Percentiles rank a stretch among this genome's conserved stretches.
Evolutionary conservation across 2,329 filamentous ascomycete species (phyloP).

Genomic region (Aspergillus pseudotamarii): DNA sequence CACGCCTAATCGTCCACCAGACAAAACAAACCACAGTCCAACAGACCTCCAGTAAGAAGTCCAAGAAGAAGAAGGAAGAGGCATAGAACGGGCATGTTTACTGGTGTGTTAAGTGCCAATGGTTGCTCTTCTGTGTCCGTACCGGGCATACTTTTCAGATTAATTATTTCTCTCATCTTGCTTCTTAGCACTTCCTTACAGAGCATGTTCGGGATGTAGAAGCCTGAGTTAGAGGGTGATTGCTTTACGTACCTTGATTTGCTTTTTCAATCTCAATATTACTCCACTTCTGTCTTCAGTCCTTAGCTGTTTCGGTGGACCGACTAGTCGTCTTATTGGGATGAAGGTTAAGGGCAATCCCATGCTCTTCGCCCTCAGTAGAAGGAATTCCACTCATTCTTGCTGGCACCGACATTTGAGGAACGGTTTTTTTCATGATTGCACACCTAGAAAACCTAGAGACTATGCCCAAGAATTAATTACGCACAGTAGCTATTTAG

Average conservation of each 20-base stretch:
- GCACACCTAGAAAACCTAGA: not conserved
- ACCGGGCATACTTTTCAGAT: not conserved
- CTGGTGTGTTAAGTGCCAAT: not conserved
- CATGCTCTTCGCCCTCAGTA: not conserved
- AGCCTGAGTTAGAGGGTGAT: slow-evolving; percentile 29
- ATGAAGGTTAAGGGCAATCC: not conserved
- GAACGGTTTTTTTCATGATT: not conserved
- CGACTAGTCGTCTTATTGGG: not conserved
- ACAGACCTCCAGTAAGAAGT: slow-evolving; percentile 54
- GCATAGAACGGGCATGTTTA: slow-evolving; percentile 28
- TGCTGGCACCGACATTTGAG: not conserved
- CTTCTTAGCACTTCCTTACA: slow-evolving; percentile 18
- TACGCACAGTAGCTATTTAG: not conserved
- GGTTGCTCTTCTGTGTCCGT: slow-evolving; percentile 2
- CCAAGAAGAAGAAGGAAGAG: slow-evolving; percentile 63
- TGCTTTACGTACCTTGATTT: slow-evolving; percentile 16
- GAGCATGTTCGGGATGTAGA: slow-evolving; percentile 24
- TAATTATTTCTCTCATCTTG: slow-evolving; percentile 17
- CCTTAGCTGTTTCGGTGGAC: not conserved
- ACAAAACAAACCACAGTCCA: slow-evolving; percentile 65
- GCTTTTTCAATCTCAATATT: slow-evolving; percentile 15
- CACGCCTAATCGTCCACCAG: slow-evolving; percentile 82
- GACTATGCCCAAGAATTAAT: not conserved
- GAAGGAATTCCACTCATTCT: not conserved
- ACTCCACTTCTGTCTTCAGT: slow-evolving; percentile 15